Percentiles rank a stretch among this genome's conserved stretches.
These are phyloP conservation scores for Vanrija pseudolonga DNA, from an alignment of 1,284 basidiomycete genomes.

Conservation along the genomic window DNA sequence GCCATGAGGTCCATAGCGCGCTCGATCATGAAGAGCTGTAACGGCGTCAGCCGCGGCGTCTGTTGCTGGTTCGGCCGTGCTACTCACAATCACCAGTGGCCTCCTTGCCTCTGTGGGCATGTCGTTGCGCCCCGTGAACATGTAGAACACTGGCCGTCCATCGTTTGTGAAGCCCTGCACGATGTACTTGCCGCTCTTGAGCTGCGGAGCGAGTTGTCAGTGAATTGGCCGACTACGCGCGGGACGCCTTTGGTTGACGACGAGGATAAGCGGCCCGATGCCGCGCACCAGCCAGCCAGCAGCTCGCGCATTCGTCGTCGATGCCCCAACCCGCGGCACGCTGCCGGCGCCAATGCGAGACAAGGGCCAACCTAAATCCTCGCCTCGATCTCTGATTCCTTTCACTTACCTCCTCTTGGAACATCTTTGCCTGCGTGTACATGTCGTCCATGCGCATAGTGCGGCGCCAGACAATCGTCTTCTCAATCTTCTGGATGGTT, in stretches of 20 bases:
- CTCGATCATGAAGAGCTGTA: conserved; percentile 40
- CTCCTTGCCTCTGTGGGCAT: conserved; percentile 22
- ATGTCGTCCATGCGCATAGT: conserved; percentile 37
- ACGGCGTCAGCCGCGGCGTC: not conserved
- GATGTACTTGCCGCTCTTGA: conserved; percentile 32
- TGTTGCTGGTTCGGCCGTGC: not conserved
- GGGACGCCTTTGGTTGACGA: too few species aligned
- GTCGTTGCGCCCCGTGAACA: conserved; percentile 35
- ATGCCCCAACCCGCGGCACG: not conserved
- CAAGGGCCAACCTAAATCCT: not conserved
- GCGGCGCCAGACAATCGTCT: conserved; percentile 36
- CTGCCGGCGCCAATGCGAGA: not conserved
- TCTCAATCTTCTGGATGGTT: conserved; percentile 59
- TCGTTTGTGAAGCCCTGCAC: conserved; percentile 29
- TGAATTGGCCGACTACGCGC: too few species aligned
- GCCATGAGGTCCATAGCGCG: conserved; percentile 40
- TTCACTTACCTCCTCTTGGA: conserved; percentile 33
- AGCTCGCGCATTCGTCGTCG: not conserved
- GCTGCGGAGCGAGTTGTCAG: conserved; percentile 12
- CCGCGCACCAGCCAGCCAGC: too few species aligned
- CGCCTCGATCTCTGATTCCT: too few species aligned
- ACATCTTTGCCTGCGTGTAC: conserved; percentile 26
- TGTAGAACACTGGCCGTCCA: conserved; percentile 36
- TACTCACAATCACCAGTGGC: not conserved
- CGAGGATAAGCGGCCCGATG: too few species aligned